Conservation (phyloP, 495 filamentous ascomycete genomes). For the Trichoderma virens region DNA sequence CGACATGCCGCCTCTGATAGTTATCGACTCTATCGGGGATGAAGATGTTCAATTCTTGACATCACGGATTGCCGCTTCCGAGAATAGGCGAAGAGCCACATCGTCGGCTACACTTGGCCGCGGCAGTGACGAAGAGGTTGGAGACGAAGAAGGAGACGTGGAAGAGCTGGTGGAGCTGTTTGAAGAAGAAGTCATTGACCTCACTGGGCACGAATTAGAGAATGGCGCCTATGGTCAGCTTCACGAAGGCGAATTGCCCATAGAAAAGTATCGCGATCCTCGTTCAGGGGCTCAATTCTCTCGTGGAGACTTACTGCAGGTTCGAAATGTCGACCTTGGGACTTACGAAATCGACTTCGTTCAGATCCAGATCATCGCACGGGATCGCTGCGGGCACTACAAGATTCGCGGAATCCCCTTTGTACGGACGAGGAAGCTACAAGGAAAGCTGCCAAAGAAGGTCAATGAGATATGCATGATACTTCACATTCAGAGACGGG, state of each 20-base stretch:
- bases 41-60: not conserved
- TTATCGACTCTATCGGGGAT: not conserved
- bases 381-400: not conserved
- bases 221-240: not conserved
- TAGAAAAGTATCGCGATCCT: not conserved
- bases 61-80: not conserved
- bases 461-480: constrained; percentile 37
- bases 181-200: constrained; percentile 2
- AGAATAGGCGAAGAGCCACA: not conserved
- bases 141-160: not conserved
- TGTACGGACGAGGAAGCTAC: not conserved
- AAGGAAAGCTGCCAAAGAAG: constrained; percentile 14
- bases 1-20: not conserved
- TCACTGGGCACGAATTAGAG: not conserved
- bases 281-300: not conserved
- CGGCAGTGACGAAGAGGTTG: not conserved
- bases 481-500: constrained; percentile 35
- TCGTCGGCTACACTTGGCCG: not conserved
- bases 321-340: not conserved
- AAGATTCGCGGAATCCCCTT: constrained; percentile 5
- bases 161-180: not conserved
- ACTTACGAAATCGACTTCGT: not conserved
- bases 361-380: not conserved
- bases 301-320: not conserved
- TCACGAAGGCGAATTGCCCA: not conserved